Evolutionary conservation across 768 basidiomycete genomes (phyloP), one percentile per base, ranked within the genome.

Genomic region (Fomitopsis serialis): DNA sequence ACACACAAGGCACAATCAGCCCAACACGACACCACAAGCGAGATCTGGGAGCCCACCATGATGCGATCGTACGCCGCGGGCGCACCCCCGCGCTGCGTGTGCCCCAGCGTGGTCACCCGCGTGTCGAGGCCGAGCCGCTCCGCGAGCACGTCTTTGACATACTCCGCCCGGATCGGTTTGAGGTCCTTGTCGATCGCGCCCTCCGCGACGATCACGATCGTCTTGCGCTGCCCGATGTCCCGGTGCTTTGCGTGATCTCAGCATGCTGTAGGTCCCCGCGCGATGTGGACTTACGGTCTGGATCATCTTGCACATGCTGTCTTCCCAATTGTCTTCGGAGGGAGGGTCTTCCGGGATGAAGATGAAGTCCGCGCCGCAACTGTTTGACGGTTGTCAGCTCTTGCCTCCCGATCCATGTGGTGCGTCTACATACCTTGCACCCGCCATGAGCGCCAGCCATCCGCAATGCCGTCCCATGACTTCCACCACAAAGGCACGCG

Each of bases 401-500:
- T n/a, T n/a, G n/a, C n/a, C n/a, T n/a, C 25, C 48, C 22, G 34
- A 13, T 17, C 22, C 19, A 2, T 15, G 4, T 8, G 17, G 22
- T 44, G 32, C 23, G 27, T 42, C 48, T 9, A 2, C 81, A 54
- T 63, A 89, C 86, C 89, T 90, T 47, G 98, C 87, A 56, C 89
- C 94, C 11, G 94, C 97, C 63, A 94, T 78, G 22, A 98, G 75
- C 2, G 97, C 94, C 17, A 98, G 76, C 97, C 97, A 99, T n/a
- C 97, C 97, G 69, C 97, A 98, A 67, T 98, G 92, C 52, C 96
- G 76, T n/a, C 97, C 97, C 97, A 98, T 99, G 50, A 98, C 97
- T 70, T 98, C 97, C 37, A 99, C 78, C 40, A 99, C 95, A 68
- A 99, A 99, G 0, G 97, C 97, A 53, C 97, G 82, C 25, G 94